Base-by-base conservation (phyloP, 2,329 filamentous ascomycete genomes). In the Nemania sp. region DNA sequence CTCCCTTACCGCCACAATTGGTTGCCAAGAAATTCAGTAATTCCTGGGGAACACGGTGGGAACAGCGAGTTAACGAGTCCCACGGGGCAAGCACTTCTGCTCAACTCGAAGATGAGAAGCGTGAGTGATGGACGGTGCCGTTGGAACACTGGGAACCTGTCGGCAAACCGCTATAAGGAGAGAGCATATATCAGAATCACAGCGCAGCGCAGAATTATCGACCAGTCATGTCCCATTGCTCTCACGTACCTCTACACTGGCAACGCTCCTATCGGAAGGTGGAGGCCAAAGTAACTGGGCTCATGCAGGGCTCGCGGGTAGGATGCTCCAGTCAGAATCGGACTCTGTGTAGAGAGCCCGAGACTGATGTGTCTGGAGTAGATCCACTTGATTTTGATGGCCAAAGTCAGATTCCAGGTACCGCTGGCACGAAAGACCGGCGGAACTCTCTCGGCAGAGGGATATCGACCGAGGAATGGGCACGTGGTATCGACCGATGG, bases 51-150 rank as follows among this genome's bases (percentile, higher is more conserved):
- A 58, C 71, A 68, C 69, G 68, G 76, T 77, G 77, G 80, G 78
- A 83, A 78, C 75, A 79, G 81, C 81, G 81, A 84, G 79, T 74
- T 80, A 84, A 84, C 80, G 81, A 82, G 79, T 84, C 80, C 81
- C 78, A 80, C 77, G 68, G 67, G 68, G 71, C 69, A 73, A 73
- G 57, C 57, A 57, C 64, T 49, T 70, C 59, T 72, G 70, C 72
- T 74, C 70, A 64, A 68, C 69, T 62, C 62, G 64, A 64, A 74
- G 70, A 51, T 63, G 71, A 75, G 71, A 74, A 72, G 71, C 74
- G 74, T 71, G 70, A 72, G 70, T 69, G 73, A n/a, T 72, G 68
- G 71, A 73, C 72, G 61, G 63, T 57, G 62, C 64, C 65, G 63
- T 56, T 61, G 59, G 66, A 65, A 66, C 62, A 67, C 70, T 69